Evolutionary conservation across 148 eudicot species (phyloP), one percentile per base, ranked within the genome.

Genomic region (Polygonum maritimum): DNA sequence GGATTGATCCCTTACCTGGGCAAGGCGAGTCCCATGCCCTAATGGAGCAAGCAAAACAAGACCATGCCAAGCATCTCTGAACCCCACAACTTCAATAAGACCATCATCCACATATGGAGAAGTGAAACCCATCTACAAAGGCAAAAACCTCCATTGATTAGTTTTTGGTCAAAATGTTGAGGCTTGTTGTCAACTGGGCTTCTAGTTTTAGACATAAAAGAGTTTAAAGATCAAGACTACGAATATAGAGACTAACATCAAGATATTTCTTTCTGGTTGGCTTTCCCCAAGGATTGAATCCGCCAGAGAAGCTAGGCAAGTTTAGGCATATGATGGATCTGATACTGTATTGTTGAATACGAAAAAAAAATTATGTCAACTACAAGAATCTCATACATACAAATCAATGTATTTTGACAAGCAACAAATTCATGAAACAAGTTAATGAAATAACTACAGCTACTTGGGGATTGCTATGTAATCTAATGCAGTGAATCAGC

Each of bases 11-110:
- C 44, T n/a, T 19, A 86, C 89, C 84, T 87, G 89, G 74, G 89
- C 89, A 48, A 87, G 87, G 40, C 89, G 89, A 76, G 87, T 87
- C 26, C 89, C 87, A 73, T 87, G 89, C n/a, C 90, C 88, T 18
- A 63, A 79, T 22, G 87, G 90, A 79, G 87, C 82, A 72, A 77
- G 73, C 84, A 83, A 75, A 75, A 87, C 73, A 54, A 85, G 84
- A 39, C 90, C 87, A 58, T 87, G 90, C 90, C 87, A 87, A 65
- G 90, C 90, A 83, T 87, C 83, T 78, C 86, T 83, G 47, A 87
- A 87, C 69, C 90, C 90, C 52, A 87, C 86, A 19, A 87, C 74
- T 81, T 87, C 90, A 54, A 87, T 73, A 48, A 83, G 82, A 10
- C 90, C 86, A 76, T 87, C 90, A 75, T 87, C 90, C 19, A 85